phyloP scores from a whole-genome alignment of 306 rosid genomes.

The Vigna nakashimae region DNA sequence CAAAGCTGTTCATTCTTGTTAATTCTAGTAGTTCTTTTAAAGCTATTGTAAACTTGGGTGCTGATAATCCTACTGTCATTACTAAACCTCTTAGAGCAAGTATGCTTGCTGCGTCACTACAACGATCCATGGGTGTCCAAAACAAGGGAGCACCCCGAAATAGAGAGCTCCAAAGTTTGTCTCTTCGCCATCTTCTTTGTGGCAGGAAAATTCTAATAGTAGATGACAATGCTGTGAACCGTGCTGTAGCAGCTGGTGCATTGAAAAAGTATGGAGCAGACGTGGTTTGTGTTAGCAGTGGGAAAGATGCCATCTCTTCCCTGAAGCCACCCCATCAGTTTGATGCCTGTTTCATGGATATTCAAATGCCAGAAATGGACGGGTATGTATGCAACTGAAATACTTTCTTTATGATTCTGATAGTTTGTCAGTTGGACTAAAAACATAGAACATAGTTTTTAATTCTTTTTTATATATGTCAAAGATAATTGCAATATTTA shows the following conservation, averaged over 20 bases:
- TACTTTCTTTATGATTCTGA: constrained; percentile 19
- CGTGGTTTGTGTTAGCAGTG: constrained; percentile 83
- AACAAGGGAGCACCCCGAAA: constrained; percentile 71
- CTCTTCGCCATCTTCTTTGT: constrained; percentile 73
- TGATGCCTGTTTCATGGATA: constrained; percentile 98
- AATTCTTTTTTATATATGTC: constrained; percentile 13
- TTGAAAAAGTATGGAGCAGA: constrained; percentile 89
- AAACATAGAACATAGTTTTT: neutral
- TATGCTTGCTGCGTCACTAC: constrained; percentile 92
- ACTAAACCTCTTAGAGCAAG: constrained; percentile 89
- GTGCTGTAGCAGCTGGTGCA: constrained; percentile 93
- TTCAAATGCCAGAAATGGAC: constrained; percentile 98
- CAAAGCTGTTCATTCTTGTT: constrained; percentile 77
- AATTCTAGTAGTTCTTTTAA: constrained; percentile 62
- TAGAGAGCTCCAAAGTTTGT: constrained; percentile 73
- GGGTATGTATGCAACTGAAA: constrained; percentile 77
- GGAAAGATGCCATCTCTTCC: constrained; percentile 69
- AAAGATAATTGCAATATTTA: neutral
- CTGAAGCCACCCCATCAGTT: constrained; percentile 85
- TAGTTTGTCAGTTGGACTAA: constrained; percentile 18
- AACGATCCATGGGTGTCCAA: constrained; percentile 75
- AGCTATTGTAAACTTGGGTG: constrained; percentile 46
- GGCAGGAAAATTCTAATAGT: constrained; percentile 87
- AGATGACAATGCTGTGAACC: constrained; percentile 92
- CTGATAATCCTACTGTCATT: constrained; percentile 59